Base-by-base conservation (phyloP, 1,139 yeast genomes). In the Candida buenavistaensis region DNA sequence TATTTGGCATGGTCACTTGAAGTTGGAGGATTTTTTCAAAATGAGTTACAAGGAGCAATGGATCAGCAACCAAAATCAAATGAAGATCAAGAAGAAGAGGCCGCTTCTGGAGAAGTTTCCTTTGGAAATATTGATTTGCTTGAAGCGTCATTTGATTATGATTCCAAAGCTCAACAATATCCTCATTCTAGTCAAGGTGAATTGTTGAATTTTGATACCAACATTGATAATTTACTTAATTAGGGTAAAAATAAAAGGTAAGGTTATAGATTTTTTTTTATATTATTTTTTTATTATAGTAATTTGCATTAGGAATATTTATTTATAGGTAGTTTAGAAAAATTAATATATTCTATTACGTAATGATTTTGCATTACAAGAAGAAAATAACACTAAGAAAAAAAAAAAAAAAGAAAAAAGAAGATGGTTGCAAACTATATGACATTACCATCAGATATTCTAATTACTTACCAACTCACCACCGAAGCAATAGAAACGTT, bases 1-100 rank as follows among this genome's bases (percentile, higher is more conserved):
- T 83, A 79, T 72, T 62, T 82, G 46, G 72, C 73, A 2, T 82
- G 88, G 82, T 62, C 74, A 36, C 82, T 83, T 14, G 90, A 83
- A 50, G 58, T 81, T 33, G 85, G 88, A 6, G 87, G 88, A 0
- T 80, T 79, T 46, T 57, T 78, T 25, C 54, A 56, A 23, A 59
- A 57, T n/a, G 72, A 66, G 17, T 53, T 63, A 28, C 43, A 40
- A 21, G 35, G 28, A 5, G 24, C 21, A 3, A 21, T 21, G 7
- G 23, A 14, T 3, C 6, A 14, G 14, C 29, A 23, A 12, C 28
- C 12, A 13, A 9, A 15, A 19, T 19, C 12, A 6, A 24, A 24
- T 14, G 26, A 17, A 7, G 19, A 17, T 6, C 7, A 17, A 6
- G 19, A 17, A 6, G 19, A 17, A 17, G 16, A 24, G 14, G 10